Conservation (phyloP, 2,329 filamentous ascomycete species). For the Pestalotiopsis sp. region DNA sequence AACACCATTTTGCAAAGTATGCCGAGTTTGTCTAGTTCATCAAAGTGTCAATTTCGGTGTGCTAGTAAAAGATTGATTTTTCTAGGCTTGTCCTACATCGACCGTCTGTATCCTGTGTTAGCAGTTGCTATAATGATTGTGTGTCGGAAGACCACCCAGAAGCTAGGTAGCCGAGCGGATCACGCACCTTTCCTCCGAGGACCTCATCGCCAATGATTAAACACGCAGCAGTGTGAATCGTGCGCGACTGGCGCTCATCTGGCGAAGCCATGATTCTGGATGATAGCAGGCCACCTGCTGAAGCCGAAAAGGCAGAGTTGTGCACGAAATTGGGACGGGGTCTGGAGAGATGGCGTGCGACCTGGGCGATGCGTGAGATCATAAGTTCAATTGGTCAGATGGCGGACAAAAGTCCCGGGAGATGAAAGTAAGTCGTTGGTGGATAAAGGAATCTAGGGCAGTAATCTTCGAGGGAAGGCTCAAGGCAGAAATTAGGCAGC, state of each 20-base stretch:
- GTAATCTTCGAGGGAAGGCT: not conserved
- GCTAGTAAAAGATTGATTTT: not conserved
- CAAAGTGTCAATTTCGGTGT: constrained; percentile 15
- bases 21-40: constrained; percentile 62
- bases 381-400: constrained; percentile 47
- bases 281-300: constrained; percentile 25
- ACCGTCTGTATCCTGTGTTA: constrained; percentile 27
- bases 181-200: constrained; percentile 81
- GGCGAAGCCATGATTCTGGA: constrained; percentile 50
- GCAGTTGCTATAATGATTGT: constrained; percentile 2
- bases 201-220: constrained; percentile 98
- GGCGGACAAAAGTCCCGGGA: not conserved
- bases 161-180: not conserved
- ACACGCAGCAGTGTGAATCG: constrained; percentile 87
- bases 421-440: not conserved
- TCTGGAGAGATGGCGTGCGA: constrained; percentile 72
- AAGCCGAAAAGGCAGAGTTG: constrained; percentile 41
- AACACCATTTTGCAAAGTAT: constrained; percentile 68
- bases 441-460: not conserved
- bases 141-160: not conserved
- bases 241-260: constrained; percentile 61
- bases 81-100: constrained; percentile 34
- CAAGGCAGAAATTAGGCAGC: not conserved
- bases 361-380: constrained; percentile 76
- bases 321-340: constrained; percentile 62